Base-by-base conservation (phyloP, 2,329 filamentous ascomycete genomes). In the Aspergillus sp. region DNA sequence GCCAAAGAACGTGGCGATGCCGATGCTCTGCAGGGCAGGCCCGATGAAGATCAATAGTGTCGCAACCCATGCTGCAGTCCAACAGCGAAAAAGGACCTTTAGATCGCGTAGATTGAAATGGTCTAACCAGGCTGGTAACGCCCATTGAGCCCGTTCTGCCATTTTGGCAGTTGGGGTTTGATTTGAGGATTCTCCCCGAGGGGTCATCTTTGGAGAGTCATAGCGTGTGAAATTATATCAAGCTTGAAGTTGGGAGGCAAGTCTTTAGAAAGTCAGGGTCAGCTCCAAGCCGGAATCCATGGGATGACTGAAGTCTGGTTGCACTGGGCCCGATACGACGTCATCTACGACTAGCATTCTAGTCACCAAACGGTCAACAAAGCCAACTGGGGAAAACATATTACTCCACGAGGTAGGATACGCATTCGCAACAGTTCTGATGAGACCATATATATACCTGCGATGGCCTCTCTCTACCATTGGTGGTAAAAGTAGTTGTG, bases 81-180 rank as follows among this genome's bases (percentile, higher is more conserved):
- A 78, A 66, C 81, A 83, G 60, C 81, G 79, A 39, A 82, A 74
- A 3, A 82, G 67, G 27, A 76, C 72, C 61, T 83, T 83, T 54
- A 83, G 67, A 53, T 83, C 81, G 49, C 74, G 74, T 1, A 61
- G 62, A 60, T 82, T 83, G 75, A 83, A 79, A 62, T 83, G 82
- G 27, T 81, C 70, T 32, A 74, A 63, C 62, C 67, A 72, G 21
- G 48, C 57, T 1, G 73, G 73, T n/a, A 73, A 27, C 1, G 25
- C n/a, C 7, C 32, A 19, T 8, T 8, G 47, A 19, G 47, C 0
- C 47, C 15, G 47, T 11, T 19, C 8, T n/a, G 47, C n/a, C 15
- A n/a, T 8, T 0, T 3, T 7, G 7, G 23, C 15, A n/a, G 11
- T 8, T 2, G 47, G 3, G 8, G 3, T 3, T 15, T 21, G 15